These are phyloP conservation scores for Colletotrichum tropicale DNA, from an alignment of 2,329 filamentous ascomycete species.

Conservation along the genomic window DNA sequence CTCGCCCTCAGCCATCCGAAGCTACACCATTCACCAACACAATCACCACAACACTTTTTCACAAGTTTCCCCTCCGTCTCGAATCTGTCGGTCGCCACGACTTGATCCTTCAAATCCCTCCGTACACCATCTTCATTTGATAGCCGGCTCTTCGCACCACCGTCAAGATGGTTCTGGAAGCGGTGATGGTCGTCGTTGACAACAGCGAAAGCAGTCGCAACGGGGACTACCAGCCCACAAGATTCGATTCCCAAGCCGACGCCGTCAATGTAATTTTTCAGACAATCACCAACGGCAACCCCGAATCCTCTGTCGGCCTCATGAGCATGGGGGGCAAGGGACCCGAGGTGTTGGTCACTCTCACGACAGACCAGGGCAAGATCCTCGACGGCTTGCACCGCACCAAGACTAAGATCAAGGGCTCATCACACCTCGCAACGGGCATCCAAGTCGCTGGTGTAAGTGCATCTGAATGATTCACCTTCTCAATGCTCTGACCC, in stretches of 20 bases:
- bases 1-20: conserved; percentile 24
- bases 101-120: neutral
- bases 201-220: conserved; percentile 99
- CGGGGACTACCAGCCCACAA: conserved; percentile 88
- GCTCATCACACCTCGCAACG: conserved; percentile 85
- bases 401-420: conserved; percentile 89
- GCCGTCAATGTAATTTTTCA: conserved; percentile 95
- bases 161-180: conserved; percentile 94
- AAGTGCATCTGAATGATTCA: conserved; percentile 42
- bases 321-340: conserved; percentile 99
- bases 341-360: conserved; percentile 95
- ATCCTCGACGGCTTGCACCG: conserved; percentile 90
- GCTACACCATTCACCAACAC: conserved; percentile 13
- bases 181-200: conserved; percentile 99
- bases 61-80: neutral
- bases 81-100: neutral
- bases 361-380: conserved; percentile 95
- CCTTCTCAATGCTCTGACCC: neutral
- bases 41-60: neutral
- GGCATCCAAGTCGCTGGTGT: conserved; percentile 95
- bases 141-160: conserved; percentile 24
- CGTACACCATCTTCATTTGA: neutral
- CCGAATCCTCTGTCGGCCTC: conserved; percentile 94
- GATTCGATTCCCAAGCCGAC: conserved; percentile 96
- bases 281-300: conserved; percentile 92